A percentile compares a stretch with the other conserved stretches of the same genome.
phyloP scores from a whole-genome alignment of 345 rosid genomes.

The Noccaea caerulescens region DNA sequence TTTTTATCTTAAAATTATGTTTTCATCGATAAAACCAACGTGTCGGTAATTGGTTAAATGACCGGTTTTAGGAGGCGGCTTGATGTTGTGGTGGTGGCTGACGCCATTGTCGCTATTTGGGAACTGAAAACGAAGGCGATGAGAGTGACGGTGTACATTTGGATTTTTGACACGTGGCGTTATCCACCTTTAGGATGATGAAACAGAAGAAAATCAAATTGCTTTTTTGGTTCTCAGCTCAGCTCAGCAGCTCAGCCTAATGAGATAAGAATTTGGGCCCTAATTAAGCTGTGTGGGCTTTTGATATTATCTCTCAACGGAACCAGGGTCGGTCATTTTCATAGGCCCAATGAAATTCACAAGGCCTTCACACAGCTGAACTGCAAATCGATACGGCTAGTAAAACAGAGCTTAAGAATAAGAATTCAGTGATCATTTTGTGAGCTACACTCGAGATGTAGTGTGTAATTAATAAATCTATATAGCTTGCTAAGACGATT shows the following conservation, averaged over 20 bases:
- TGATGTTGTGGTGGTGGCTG: not conserved
- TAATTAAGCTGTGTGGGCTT: not conserved
- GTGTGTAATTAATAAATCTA: not conserved
- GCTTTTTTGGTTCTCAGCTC: no score
- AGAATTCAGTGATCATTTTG: slow-evolving; percentile 6
- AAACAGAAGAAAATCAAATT: not conserved
- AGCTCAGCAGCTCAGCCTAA: not conserved
- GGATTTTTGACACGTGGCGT: slow-evolving; percentile 15
- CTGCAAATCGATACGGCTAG: no score
- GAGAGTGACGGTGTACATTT: slow-evolving; percentile 7
- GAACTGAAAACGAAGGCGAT: slow-evolving; percentile 20
- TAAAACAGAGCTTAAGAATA: not conserved
- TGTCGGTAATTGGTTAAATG: not conserved
- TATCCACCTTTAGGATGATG: not conserved
- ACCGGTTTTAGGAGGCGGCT: slow-evolving; percentile 29
- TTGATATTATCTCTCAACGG: not conserved
- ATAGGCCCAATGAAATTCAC: not conserved
- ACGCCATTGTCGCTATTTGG: slow-evolving; percentile 14
- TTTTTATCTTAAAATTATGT: not conserved
- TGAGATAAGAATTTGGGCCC: not conserved
- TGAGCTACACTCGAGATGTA: not conserved
- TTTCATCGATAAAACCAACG: slow-evolving; percentile 14
- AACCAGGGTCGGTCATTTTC: no score
- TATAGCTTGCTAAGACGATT: slow-evolving; percentile 11
- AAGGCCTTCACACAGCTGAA: not conserved